Evolutionary conservation across 129 eudicot species (phyloP).

Genomic region (Dittrichia graveolens): DNA sequence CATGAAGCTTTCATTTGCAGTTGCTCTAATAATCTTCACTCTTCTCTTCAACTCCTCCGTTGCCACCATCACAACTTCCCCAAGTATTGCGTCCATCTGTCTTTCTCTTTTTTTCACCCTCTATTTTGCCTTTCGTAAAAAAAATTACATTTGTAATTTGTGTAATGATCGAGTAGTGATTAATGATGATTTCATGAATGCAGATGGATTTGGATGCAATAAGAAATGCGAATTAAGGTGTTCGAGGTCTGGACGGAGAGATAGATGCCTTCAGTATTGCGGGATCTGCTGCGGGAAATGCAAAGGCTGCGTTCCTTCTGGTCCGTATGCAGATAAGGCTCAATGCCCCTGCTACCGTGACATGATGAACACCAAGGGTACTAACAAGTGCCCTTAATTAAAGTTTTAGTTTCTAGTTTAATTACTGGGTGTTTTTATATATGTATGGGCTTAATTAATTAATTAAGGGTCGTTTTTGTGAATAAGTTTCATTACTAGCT

Average conservation of each 20-base stretch:
- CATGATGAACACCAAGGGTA: constrained; percentile 31
- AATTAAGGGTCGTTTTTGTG: neutral
- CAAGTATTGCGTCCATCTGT: constrained; percentile 1
- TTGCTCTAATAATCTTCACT: constrained; percentile 18
- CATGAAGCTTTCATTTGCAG: constrained; percentile 14
- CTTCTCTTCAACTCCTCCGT: constrained; percentile 1
- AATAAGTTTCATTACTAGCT: too few species aligned
- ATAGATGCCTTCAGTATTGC: constrained; percentile 34
- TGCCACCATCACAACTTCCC: neutral
- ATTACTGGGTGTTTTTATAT: neutral
- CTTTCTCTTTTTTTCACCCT: too few species aligned
- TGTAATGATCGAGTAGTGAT: neutral
- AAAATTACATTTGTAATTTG: too few species aligned
- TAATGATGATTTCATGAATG: constrained; percentile 13
- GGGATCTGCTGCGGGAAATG: constrained; percentile 40
- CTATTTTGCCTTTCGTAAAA: too few species aligned
- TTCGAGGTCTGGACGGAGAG: constrained; percentile 33
- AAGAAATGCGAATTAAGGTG: constrained; percentile 38
- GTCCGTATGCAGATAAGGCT: constrained; percentile 28
- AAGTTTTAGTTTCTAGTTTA: neutral
- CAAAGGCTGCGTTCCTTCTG: constrained; percentile 36
- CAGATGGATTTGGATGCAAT: constrained; percentile 30
- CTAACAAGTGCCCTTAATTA: constrained; percentile 30
- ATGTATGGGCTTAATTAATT: neutral
- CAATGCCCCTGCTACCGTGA: constrained; percentile 46